Evolutionary conservation across 345 rosid genomes (phyloP), one percentile per base, ranked within the genome.

Genomic region (Heritiera littoralis): DNA sequence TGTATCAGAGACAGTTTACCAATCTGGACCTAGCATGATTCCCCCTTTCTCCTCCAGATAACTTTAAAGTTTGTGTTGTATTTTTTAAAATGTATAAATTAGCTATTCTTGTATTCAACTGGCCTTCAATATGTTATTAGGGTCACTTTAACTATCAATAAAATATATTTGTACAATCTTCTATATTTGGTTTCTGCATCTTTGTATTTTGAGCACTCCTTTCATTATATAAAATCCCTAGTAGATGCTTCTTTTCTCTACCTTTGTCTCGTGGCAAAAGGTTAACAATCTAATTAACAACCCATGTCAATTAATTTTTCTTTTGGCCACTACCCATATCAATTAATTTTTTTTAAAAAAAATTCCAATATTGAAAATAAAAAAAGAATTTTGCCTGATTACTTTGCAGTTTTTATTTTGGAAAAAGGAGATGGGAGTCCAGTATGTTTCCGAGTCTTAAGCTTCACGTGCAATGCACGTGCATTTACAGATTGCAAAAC

Each of bases 21-120:
- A 52, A 54, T 35, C 5, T 72, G 30, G 48, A 70, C 41, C 6
- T 28, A 5, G 14, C 15, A 30, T 30, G 38, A 35, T 35, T 35
- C 38, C 38, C 38, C 38, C 38, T 3, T 35, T 35, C 1, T 3
- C 38, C 38, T 35, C 38, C 38, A 35, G 38, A 35, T 35, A 54
- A 17, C 13, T 72, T 72, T 30, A 52, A 72, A 72, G 63, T 14
- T 71, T 71, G 20, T 49, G 5, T 28, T 70, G 11, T 70, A 70
- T 35, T 28, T 48, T 23, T 28, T 7, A 12, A 7, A 7, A 63
- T 63, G 49, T 66, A 66, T 66, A 66, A 52, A 72, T 54, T 54
- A 51, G 28, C 20, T 72, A 38, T 38, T 54, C 48, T 52, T 15
- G 15, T 41, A 41, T 66, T 41, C 30, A 18, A 67, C 72, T 41